Evolutionary conservation across 129 eudicot species (phyloP).

Genomic region (Erigeron canadensis): DNA sequence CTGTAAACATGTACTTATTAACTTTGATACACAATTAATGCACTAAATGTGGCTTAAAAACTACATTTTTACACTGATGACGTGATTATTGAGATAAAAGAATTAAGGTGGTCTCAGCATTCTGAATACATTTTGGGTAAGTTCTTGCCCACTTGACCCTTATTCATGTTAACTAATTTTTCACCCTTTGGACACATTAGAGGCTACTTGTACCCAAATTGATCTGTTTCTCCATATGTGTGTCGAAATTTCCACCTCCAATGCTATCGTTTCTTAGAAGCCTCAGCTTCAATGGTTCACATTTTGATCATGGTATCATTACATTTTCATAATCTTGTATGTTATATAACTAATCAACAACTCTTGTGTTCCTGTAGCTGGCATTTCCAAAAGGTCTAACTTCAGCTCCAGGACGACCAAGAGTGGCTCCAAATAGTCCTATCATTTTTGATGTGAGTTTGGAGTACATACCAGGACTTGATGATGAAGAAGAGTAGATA

Average conservation of each 20-base stretch:
- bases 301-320: constrained; percentile 11
- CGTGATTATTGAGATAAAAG: background rate
- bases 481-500: constrained; percentile 53
- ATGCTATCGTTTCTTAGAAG: background rate
- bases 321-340: background rate
- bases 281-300: background rate
- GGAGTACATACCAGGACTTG: constrained; percentile 96
- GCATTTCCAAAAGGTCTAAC: constrained; percentile 93
- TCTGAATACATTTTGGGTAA: background rate
- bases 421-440: constrained; percentile 94
- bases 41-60: background rate
- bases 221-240: background rate
- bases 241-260: background rate
- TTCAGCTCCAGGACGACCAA: constrained; percentile 99
- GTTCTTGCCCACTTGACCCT: background rate
- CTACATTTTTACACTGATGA: background rate
- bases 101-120: background rate
- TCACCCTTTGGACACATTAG: background rate
- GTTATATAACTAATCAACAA: constrained; percentile 9
- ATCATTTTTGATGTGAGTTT: constrained; percentile 92
- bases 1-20: background rate
- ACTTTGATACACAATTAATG: background rate
- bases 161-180: constrained; percentile 3
- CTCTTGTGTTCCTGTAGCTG: constrained; percentile 41
- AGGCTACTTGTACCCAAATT: background rate